These are phyloP conservation scores for Asterophora parasitica DNA, from an alignment of 768 basidiomycete genomes.

Conservation along the genomic window DNA sequence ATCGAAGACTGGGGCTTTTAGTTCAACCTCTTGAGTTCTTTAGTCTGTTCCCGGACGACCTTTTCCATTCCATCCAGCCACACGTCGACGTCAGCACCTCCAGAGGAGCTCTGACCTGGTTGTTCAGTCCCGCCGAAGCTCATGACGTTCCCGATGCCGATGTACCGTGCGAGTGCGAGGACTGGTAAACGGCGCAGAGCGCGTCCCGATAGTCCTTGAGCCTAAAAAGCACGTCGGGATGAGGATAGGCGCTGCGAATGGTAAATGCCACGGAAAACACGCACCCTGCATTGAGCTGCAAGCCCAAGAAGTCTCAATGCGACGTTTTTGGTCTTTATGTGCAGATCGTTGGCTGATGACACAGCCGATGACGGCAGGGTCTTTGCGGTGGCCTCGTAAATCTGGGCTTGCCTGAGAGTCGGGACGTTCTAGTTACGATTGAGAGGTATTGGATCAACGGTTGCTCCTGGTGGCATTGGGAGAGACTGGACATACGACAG, in stretches of 20 bases:
- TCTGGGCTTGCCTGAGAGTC: slow-evolving; percentile 53
- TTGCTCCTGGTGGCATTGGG: background rate
- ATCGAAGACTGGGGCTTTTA: slow-evolving; percentile 14
- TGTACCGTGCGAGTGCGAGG: slow-evolving; percentile 81
- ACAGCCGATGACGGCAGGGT: slow-evolving; percentile 13
- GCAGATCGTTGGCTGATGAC: slow-evolving; percentile 24
- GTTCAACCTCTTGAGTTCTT: slow-evolving; percentile 45
- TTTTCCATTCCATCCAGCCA: slow-evolving; percentile 88
- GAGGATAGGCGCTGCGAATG: slow-evolving; percentile 3
- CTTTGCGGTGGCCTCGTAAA: slow-evolving; percentile 45
- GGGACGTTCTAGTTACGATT: slow-evolving; percentile 48
- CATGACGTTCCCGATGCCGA: slow-evolving; percentile 47
- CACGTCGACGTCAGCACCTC: slow-evolving; percentile 44
- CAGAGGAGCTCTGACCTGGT: background rate
- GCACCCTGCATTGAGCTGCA: slow-evolving; percentile 76
- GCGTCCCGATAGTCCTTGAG: slow-evolving; percentile 86
- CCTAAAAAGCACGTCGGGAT: slow-evolving; percentile 33
- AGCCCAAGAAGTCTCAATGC: slow-evolving; percentile 59
- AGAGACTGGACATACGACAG: slow-evolving; percentile 42
- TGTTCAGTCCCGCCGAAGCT: slow-evolving; percentile 8
- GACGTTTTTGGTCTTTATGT: slow-evolving; percentile 47
- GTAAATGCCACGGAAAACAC: slow-evolving; percentile 23
- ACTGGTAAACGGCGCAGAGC: slow-evolving; percentile 92
- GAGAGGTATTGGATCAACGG: background rate
- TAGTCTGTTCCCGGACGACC: slow-evolving; percentile 57